Percentiles rank a stretch among this genome's conserved stretches.
These are phyloP conservation scores for Lepidium aucheri DNA, from an alignment of 345 rosid genomes.

Conservation along the genomic window DNA sequence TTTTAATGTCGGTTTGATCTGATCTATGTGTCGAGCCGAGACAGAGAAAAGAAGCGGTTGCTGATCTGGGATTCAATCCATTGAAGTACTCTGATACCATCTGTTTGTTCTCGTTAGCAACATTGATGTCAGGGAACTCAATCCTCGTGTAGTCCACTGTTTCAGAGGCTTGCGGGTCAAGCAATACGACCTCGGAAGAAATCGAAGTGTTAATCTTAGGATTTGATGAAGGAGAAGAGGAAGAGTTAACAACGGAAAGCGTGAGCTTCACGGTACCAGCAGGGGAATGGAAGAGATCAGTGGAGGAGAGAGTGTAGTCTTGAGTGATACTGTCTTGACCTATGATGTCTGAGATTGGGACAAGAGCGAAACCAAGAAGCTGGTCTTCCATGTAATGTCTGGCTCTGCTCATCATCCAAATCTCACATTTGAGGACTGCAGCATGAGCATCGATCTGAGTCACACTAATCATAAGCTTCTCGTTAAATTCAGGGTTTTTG, in stretches of 20 bases:
- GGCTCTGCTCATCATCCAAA: slow-evolving; percentile 90
- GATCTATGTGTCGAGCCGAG: slow-evolving; percentile 49
- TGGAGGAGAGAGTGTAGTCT: slow-evolving; percentile 76
- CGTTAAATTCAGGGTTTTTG: slow-evolving; percentile 81
- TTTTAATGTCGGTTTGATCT: slow-evolving; percentile 33
- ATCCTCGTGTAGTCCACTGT: slow-evolving; percentile 72
- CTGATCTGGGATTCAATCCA: slow-evolving; percentile 35
- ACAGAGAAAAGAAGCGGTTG: slow-evolving; percentile 55
- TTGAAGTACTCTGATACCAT: slow-evolving; percentile 75
- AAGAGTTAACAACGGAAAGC: slow-evolving; percentile 43
- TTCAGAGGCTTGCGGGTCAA: slow-evolving; percentile 47
- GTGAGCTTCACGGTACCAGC: slow-evolving; percentile 77
- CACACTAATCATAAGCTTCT: slow-evolving; percentile 47
- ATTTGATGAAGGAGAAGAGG: slow-evolving; percentile 16
- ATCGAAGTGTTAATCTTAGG: slow-evolving; percentile 45
- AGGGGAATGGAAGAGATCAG: slow-evolving; percentile 92
- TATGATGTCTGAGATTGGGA: slow-evolving; percentile 54
- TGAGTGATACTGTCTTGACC: slow-evolving; percentile 67
- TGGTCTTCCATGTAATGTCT: slow-evolving; percentile 90
- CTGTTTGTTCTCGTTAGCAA: slow-evolving; percentile 59
- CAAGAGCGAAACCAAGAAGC: slow-evolving; percentile 79
- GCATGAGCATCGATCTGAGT: slow-evolving; percentile 62
- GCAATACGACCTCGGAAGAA: slow-evolving; percentile 76
- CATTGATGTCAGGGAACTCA: slow-evolving; percentile 74
- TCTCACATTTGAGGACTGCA: slow-evolving; percentile 81